phyloP scores from a whole-genome alignment of 2,329 filamentous ascomycete genomes.

The Scytalidium lignicola region DNA sequence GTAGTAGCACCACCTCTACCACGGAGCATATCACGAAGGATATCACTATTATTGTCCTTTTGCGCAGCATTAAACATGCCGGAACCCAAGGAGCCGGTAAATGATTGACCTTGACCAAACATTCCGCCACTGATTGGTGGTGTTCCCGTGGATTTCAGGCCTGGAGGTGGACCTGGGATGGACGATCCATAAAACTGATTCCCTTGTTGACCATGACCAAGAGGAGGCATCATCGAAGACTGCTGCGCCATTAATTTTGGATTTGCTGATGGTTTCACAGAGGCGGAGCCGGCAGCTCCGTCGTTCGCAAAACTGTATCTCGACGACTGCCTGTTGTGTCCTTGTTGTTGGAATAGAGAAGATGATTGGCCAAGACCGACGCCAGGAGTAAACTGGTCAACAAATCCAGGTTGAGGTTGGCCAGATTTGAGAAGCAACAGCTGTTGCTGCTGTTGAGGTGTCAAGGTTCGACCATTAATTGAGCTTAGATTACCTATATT shows the following conservation, averaged over 20 bases:
- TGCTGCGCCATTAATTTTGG: slow-evolving; percentile 79
- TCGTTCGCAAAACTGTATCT: slow-evolving; percentile 87
- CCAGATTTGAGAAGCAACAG: slow-evolving; percentile 52
- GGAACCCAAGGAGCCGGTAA: slow-evolving; percentile 61
- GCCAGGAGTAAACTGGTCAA: slow-evolving; percentile 55
- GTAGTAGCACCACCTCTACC: slow-evolving; percentile 52
- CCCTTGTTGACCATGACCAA: slow-evolving; percentile 42
- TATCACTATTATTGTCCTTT: slow-evolving; percentile 69
- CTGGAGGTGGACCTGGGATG: slow-evolving; percentile 89
- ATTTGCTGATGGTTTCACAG: slow-evolving; percentile 73
- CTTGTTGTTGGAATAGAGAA: slow-evolving; percentile 53
- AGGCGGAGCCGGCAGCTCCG: slow-evolving; percentile 49
- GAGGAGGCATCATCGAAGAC: slow-evolving; percentile 78
- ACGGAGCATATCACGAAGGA: slow-evolving; percentile 79
- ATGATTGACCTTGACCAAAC: slow-evolving; percentile 85
- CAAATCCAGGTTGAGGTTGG: slow-evolving; percentile 37
- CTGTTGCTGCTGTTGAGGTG: slow-evolving; percentile 72
- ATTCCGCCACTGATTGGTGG: slow-evolving; percentile 79
- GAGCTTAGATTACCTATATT: slow-evolving; percentile 48
- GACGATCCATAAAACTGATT: slow-evolving; percentile 77
- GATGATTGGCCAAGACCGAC: slow-evolving; percentile 42
- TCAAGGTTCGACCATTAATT: slow-evolving; percentile 68
- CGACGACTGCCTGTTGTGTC: slow-evolving; percentile 78
- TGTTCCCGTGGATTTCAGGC: slow-evolving; percentile 90
- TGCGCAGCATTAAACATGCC: slow-evolving; percentile 56